Conservation (phyloP, 495 filamentous ascomycete species). For the Talaromyces stipitatus region DNA sequence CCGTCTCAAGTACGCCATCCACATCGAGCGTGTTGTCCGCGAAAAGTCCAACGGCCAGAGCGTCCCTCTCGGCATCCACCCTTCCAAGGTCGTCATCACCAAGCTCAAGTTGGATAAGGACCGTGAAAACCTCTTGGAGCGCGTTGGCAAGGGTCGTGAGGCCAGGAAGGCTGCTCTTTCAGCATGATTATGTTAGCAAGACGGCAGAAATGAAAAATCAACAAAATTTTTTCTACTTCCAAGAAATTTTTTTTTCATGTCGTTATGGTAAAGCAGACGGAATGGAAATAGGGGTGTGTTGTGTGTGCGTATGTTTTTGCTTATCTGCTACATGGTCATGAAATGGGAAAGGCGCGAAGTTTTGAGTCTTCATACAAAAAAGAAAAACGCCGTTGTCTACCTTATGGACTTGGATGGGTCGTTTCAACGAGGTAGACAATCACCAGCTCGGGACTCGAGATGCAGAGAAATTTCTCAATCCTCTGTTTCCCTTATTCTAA, state of each 20-base stretch:
- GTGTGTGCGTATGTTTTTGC: neutral
- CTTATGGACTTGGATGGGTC: too few relatives aligned
- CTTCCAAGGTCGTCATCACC: constrained; percentile 90
- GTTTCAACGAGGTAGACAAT: neutral
- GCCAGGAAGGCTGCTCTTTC: constrained; percentile 5
- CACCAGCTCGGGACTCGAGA: neutral
- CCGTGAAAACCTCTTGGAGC: constrained; percentile 86
- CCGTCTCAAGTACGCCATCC: constrained; percentile 93
- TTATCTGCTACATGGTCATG: neutral
- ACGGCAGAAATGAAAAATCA: constrained; percentile 1
- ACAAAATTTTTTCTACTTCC: constrained; percentile 1
- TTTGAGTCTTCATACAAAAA: neutral
- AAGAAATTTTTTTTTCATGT: constrained; percentile 22
- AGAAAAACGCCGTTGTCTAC: neutral
- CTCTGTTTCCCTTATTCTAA: too few relatives aligned
- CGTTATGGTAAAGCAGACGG: constrained; percentile 23
- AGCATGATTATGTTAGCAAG: constrained; percentile 2
- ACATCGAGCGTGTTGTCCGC: constrained; percentile 84
- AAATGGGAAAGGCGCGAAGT: neutral
- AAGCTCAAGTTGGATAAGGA: constrained; percentile 99
- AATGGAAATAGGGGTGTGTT: neutral
- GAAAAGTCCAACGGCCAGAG: constrained; percentile 93
- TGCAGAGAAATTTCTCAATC: too few relatives aligned
- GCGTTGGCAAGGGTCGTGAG: constrained; percentile 68
- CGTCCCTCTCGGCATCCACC: constrained; percentile 80